Evolutionary conservation across 2,329 filamentous ascomycete species (phyloP), one percentile per base, ranked within the genome.

Genomic region (Epichloe baconii): DNA sequence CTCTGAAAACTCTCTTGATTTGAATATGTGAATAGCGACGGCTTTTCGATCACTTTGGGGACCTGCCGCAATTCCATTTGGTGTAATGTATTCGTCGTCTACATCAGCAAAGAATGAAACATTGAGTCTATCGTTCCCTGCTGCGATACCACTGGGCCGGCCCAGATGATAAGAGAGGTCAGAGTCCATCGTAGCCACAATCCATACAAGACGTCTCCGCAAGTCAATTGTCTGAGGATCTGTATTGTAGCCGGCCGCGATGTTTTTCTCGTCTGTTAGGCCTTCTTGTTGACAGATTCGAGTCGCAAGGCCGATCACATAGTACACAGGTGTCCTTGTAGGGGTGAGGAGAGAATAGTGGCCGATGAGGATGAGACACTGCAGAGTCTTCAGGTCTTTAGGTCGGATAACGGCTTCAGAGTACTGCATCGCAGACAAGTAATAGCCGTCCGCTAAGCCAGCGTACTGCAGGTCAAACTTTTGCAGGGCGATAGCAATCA

Each of bases 391-490:
- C 34, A 96, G 69, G 64, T 97, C 88, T 74, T 95, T 95, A n/a
- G 85, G 82, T 49, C 83, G 82, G 50, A 97, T 78, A 11, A 94
- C 83, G 3, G 82, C 80, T 65, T 96, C 87, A 54, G 97, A 82
- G 59, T 83, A 83, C 55, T 84, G 82, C 70, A 97, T 82, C 5
- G 91, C 91, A 23, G 90, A 86, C 21, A 96, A 76, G 62, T 96
- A 97, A 69, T 95, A 97, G 63, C 88, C 90, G 67, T 97, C 91
- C 34, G 93, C 91, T 31, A 97, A 73, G 23, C 90, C 90, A n/a
- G 90, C 89, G 66, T 93, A 97, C 57, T 87, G 83, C 0, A 84
- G 80, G 63, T 90, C 88, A 61, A 96, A 76, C 66, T 94, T 95
- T 67, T 97, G 91, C 67, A 97, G 79, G 64, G 88, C 91, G 61